Base-by-base conservation (phyloP, 106 monocot genomes). In the Agapanthus africanus region DNA sequence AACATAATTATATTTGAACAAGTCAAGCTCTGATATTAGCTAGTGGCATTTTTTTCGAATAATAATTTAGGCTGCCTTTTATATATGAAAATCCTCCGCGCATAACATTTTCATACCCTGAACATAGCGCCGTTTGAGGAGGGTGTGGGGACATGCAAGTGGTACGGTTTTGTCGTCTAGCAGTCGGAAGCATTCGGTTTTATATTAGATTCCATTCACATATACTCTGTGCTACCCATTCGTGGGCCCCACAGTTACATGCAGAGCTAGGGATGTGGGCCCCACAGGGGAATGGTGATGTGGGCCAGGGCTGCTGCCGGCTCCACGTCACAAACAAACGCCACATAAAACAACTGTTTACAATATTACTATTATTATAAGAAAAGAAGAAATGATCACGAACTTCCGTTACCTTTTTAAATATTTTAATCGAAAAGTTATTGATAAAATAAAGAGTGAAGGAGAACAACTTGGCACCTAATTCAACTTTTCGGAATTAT, bases 381-480 rank as follows among this genome's bases (percentile, higher is more conserved):
- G n/a, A n/a, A n/a, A n/a, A n/a, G n/a, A n/a, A n/a, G n/a, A n/a
- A n/a, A n/a, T 26, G n/a, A 49, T 49, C n/a, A 19, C n/a, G 18
- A 49, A 49, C 10, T 16, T 49, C 49, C 21, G 49, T 49, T 13
- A 18, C 49, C 49, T 49, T 49, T 49, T 54, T 60, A 2, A n/a
- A 60, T 60, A 60, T 34, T 31, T 34, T 60, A 34, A 60, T 60
- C 16, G n/a, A 32, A 13, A 60, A 32, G 3, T 54, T n/a, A n/a
- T n/a, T n/a, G n/a, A n/a, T n/a, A n/a, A n/a, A n/a, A n/a, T n/a
- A n/a, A 54, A 4, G 39, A 40, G 60, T 4, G 18, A 60, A 18
- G 60, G 60, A 60, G 33, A 60, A 32, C 60, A 34, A 60, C 60
- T 18, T 30, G 14, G 9, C 18, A 60, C 60, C 60, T 60, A 60